Base-by-base conservation (phyloP, 2,329 filamentous ascomycete genomes). In the Paecilomyces sp. region DNA sequence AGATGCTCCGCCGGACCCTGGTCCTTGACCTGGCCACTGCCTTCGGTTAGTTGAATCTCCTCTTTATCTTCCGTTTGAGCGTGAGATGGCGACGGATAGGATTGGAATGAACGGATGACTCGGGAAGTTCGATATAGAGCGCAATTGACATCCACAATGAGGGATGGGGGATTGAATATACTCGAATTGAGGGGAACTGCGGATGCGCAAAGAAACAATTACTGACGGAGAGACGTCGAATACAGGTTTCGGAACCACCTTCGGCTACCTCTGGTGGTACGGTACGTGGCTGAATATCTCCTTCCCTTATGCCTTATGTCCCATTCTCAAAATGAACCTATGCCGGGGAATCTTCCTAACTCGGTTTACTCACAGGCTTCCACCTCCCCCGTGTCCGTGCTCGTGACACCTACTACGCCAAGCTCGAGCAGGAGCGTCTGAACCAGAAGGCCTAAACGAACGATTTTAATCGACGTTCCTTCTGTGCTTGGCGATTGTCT, bases 191-290 rank as follows among this genome's bases (percentile, higher is more conserved):
- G 15, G 36, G 34, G 50, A 50, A 28, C 55, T 51, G 25, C 24
- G 11, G n/a, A 34, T 33, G n/a, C 25, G 18, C 22, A 41, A 47
- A 58, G 56, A 41, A 58, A n/a, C 50, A 30, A 51, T 9, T 7
- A 47, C 56, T 31, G 53, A 60, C 54, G 8, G 13, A 54, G 13
- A 54, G 55, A 50, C 6, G 8, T n/a, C 55, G 34, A 15, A 57
- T 25, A 31, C 62, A 87, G 84, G 85, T 75, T 83, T 88, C 72
- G 85, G 85, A 69, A 80, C 82, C 65, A 78, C 83, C 66, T 79
- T 80, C 73, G 86, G 85, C 67, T 88, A 87, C 76, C 80, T 82
- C 72, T 88, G 82, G 80, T 88, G 85, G 86, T 88, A 88, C 78
- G 85, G 79, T 81, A 79, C 63, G 79, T 80, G 70, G 62, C 22